These are phyloP conservation scores for Coemansia aciculifera DNA, from an alignment of 192 early-diverging fungal species.

Conservation along the genomic window DNA sequence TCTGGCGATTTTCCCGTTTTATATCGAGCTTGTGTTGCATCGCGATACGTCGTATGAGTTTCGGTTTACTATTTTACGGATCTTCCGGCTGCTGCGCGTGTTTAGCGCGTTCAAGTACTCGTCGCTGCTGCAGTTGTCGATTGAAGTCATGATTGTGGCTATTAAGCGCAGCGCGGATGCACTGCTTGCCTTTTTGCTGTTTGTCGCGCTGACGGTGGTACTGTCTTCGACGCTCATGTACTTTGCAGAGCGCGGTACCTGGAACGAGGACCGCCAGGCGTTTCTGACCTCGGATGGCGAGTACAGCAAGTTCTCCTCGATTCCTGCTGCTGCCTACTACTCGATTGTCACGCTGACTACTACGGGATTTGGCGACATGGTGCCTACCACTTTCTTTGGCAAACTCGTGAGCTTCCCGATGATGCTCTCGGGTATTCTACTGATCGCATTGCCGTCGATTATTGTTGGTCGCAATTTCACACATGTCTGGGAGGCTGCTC, in stretches of 20 bases:
- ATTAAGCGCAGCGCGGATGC: slow-evolving; percentile 75
- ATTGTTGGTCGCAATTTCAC: slow-evolving; percentile 84
- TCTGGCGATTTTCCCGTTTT: slow-evolving; percentile 77
- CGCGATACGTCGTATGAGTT: slow-evolving; percentile 76
- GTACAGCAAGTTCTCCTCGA: slow-evolving; percentile 75
- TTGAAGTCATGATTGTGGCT: slow-evolving; percentile 81
- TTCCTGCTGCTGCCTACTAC: slow-evolving; percentile 78
- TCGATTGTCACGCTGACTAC: slow-evolving; percentile 78
- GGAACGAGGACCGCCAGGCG: slow-evolving; percentile 64
- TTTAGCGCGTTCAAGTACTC: slow-evolving; percentile 84
- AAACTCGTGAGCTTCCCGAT: slow-evolving; percentile 78
- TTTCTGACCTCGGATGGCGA: slow-evolving; percentile 70
- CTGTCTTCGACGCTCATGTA: slow-evolving; percentile 76
- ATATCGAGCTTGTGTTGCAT: slow-evolving; percentile 68
- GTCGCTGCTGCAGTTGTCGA: slow-evolving; percentile 76
- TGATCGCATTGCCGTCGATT: slow-evolving; percentile 82
- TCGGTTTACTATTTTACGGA: slow-evolving; percentile 77
- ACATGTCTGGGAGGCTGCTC: slow-evolving; percentile 73
- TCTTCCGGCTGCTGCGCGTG: slow-evolving; percentile 74
- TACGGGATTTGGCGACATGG: slow-evolving; percentile 80
- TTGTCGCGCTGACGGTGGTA: slow-evolving; percentile 68
- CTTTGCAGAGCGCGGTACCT: slow-evolving; percentile 79
- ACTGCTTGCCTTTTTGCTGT: slow-evolving; percentile 70
- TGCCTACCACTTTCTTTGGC: slow-evolving; percentile 76
- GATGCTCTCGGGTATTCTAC: slow-evolving; percentile 78